Evolutionary conservation across 805 yeast genomes (phyloP).

Genomic region (Sugiyamaella lignohabitans): DNA sequence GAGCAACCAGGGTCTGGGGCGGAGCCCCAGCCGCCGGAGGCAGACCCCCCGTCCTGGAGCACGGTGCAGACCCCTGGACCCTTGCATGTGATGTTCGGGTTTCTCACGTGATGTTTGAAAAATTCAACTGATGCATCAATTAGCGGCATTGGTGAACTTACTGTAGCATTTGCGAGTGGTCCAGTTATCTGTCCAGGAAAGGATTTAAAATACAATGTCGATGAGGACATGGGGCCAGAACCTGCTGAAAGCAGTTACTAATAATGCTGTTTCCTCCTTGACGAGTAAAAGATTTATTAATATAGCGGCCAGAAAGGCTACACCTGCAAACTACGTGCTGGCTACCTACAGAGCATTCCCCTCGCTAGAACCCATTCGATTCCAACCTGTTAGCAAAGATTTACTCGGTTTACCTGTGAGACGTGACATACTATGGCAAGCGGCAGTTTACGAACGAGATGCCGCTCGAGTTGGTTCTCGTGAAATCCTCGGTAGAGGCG

Average conservation of each 20-base stretch:
- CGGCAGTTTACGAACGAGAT: conserved; percentile 89
- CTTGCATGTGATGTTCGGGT: not conserved
- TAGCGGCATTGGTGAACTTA: too few relatives aligned
- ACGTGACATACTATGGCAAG: conserved; percentile 89
- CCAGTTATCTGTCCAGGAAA: too few relatives aligned
- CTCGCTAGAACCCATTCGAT: conserved; percentile 73
- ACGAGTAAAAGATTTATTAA: not conserved
- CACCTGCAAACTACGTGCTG: conserved; percentile 62
- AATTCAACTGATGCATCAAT: not conserved
- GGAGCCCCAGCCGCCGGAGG: not conserved
- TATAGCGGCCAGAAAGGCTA: conserved; percentile 7
- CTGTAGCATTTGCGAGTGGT: too few relatives aligned
- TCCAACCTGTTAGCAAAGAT: conserved; percentile 69
- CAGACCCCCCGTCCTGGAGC: too few relatives aligned
- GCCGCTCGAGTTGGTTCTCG: conserved; percentile 83
- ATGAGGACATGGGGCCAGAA: not conserved
- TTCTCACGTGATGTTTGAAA: not conserved
- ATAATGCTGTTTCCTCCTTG: not conserved
- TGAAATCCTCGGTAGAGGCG: conserved; percentile 79
- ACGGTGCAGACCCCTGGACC: too few relatives aligned
- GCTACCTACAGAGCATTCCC: conserved; percentile 82
- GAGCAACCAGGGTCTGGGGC: not conserved
- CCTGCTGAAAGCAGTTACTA: not conserved
- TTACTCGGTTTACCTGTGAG: conserved; percentile 71
- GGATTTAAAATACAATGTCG: too few relatives aligned